A percentile compares a stretch with the other conserved stretches of the same genome.
Evolutionary conservation across 208 protist species (phyloP).

Genomic region (Leishmania martiniquensis): DNA sequence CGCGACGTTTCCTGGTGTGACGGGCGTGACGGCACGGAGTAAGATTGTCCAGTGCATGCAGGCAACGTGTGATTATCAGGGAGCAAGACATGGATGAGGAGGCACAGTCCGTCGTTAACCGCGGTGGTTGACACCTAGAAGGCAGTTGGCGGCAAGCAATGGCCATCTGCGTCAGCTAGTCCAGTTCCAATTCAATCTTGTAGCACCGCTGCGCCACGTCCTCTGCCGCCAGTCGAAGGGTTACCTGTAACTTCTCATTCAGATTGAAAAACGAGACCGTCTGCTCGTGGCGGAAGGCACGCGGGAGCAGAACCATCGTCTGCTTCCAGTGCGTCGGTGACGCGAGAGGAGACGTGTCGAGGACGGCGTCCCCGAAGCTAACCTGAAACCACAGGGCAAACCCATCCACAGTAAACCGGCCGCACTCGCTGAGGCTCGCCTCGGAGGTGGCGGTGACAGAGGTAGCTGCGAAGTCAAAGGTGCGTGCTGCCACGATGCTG

Average conservation of each 20-base stretch:
- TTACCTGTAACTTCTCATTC: conserved; percentile 35
- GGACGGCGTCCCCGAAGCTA: conserved; percentile 25
- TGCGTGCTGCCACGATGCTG: conserved; percentile 20
- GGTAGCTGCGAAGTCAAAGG: conserved; percentile 44
- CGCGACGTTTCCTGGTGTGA: too few relatives aligned
- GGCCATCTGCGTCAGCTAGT: conserved; percentile 1
- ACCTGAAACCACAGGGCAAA: conserved; percentile 87
- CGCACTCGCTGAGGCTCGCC: conserved; percentile 7
- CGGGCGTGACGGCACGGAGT: too few relatives aligned
- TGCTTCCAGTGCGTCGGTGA: conserved; percentile 93
- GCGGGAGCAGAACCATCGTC: conserved; percentile 72
- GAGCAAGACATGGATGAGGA: not conserved
- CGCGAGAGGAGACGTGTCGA: conserved; percentile 59
- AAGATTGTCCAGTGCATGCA: too few relatives aligned
- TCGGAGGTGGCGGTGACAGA: conserved; percentile 8
- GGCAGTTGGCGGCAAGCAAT: not conserved
- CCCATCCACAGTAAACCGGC: conserved; percentile 49
- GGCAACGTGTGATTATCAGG: not conserved
- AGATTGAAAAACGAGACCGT: conserved; percentile 39
- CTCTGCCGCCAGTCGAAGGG: conserved; percentile 30
- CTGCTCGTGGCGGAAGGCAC: conserved; percentile 37
- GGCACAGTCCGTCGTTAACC: not conserved
- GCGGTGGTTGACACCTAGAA: not conserved
- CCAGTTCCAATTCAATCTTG: conserved; percentile 60
- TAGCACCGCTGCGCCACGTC: conserved; percentile 54